Evolutionary conservation across 805 yeast species (phyloP).

Genomic region (Isabelozyma heimii): DNA sequence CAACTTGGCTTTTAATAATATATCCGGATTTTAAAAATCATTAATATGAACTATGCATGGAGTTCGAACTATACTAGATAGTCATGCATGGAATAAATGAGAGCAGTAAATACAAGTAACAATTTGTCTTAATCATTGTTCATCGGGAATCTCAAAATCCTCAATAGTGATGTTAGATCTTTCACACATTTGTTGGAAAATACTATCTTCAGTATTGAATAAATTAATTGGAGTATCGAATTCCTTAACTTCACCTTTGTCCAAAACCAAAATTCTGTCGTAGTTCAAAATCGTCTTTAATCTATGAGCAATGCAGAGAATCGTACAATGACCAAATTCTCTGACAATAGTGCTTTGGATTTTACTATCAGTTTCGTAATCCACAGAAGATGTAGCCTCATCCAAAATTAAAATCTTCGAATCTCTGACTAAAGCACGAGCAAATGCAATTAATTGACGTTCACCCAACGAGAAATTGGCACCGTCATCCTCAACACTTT

Average conservation of each 20-base stretch:
- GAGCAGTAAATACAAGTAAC: no score
- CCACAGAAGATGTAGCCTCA: slow-evolving; percentile 81
- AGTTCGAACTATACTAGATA: not conserved
- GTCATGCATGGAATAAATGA: not conserved
- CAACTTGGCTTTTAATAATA: no score
- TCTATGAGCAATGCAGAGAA: slow-evolving; percentile 86
- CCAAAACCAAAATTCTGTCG: slow-evolving; percentile 78
- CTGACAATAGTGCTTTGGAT: slow-evolving; percentile 71
- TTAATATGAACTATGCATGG: not conserved
- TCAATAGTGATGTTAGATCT: slow-evolving; percentile 40
- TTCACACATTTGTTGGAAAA: slow-evolving; percentile 72
- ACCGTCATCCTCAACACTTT: slow-evolving; percentile 64
- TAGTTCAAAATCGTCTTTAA: slow-evolving; percentile 70
- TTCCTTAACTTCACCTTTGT: slow-evolving; percentile 73
- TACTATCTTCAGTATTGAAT: slow-evolving; percentile 48
- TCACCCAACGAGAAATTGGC: slow-evolving; percentile 74
- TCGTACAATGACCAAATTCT: slow-evolving; percentile 71
- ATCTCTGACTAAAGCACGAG: slow-evolving; percentile 77
- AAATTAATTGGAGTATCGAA: slow-evolving; percentile 73
- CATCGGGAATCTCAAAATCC: slow-evolving; percentile 32
- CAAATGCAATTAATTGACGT: slow-evolving; percentile 74
- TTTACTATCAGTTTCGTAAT: slow-evolving; percentile 80
- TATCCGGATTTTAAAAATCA: no score
- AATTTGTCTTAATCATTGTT: not conserved
- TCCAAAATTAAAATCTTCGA: slow-evolving; percentile 78